Evolutionary conservation across 495 filamentous ascomycete genomes (phyloP).

Genomic region (Pyronema domesticum): DNA sequence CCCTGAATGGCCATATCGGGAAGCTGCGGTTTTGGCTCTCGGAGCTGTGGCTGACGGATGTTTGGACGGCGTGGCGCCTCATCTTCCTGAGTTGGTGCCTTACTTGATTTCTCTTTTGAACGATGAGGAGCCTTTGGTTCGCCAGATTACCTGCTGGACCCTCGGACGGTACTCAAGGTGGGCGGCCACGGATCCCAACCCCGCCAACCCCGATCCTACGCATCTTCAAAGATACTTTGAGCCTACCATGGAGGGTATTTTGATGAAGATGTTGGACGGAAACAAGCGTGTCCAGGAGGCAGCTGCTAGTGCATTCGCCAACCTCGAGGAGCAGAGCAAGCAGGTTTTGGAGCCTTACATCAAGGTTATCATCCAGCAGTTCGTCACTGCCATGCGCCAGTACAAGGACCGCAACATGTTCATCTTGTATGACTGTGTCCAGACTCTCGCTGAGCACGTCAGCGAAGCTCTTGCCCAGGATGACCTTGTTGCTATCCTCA

Average conservation of each 20-base stretch:
- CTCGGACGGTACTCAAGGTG: slow-evolving; percentile 84
- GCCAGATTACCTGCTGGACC: slow-evolving; percentile 97
- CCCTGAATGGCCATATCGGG: slow-evolving; percentile 75
- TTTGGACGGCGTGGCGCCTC: slow-evolving; percentile 71
- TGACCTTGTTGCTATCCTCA: slow-evolving; percentile 63
- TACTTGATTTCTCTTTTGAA: slow-evolving; percentile 77
- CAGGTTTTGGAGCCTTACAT: slow-evolving; percentile 65
- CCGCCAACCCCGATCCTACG: slow-evolving; percentile 42
- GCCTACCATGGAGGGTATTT: slow-evolving; percentile 94
- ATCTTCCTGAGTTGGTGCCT: slow-evolving; percentile 76
- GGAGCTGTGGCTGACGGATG: slow-evolving; percentile 94
- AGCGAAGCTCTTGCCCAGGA: slow-evolving; percentile 59
- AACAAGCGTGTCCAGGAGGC: slow-evolving; percentile 98
- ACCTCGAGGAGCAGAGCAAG: slow-evolving; percentile 83
- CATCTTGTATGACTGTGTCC: slow-evolving; percentile 95
- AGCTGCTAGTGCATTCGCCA: slow-evolving; percentile 89
- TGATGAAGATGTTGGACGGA: slow-evolving; percentile 82
- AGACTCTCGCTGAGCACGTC: slow-evolving; percentile 87
- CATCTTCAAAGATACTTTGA: slow-evolving; percentile 67
- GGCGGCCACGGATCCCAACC: slow-evolving; percentile 60
- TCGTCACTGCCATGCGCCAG: slow-evolving; percentile 72
- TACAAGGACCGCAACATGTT: slow-evolving; percentile 99
- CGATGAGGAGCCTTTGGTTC: slow-evolving; percentile 77
- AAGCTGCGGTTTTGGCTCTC: slow-evolving; percentile 86
- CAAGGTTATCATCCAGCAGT: slow-evolving; percentile 77